Conservation (phyloP, 257 asterid species). For the Nicotiana tabacum region DNA sequence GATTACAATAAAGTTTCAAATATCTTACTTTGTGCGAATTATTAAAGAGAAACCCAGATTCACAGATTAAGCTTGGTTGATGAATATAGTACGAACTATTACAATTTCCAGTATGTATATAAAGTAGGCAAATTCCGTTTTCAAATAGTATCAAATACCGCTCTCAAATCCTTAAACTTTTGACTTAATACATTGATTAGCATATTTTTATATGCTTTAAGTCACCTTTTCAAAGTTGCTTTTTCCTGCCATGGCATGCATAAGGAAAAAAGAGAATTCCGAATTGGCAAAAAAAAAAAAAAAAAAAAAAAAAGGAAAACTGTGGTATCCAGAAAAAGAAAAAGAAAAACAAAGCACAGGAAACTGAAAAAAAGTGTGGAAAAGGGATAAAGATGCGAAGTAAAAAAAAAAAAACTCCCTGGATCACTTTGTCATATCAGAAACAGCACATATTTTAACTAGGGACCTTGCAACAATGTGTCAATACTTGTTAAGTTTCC, state of each 20-base stretch:
- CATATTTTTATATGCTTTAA: neutral
- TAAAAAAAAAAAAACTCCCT: neutral
- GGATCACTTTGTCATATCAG: neutral
- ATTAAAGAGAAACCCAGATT: neutral
- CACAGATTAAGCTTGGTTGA: neutral
- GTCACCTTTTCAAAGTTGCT: neutral
- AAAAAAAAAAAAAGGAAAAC: neutral
- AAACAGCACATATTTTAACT: neutral
- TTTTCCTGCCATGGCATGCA: neutral
- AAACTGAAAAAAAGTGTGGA: neutral
- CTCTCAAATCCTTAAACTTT: neutral
- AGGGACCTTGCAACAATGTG: too few species aligned
- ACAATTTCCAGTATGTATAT: too few species aligned
- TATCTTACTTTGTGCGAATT: neutral
- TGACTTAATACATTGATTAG: neutral
- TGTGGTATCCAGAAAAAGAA: neutral
- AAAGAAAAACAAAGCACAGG: neutral
- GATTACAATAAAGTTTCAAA: slow-evolving; percentile 2
- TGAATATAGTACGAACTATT: neutral
- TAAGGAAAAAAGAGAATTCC: neutral
- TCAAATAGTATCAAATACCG: neutral
- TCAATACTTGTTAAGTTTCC: too few species aligned
- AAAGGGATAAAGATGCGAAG: neutral
- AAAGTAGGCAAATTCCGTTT: neutral
- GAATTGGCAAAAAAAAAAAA: rapidly evolving